Conservation (phyloP, 352 stramenopile species). For the Pythium insidiosum region DNA sequence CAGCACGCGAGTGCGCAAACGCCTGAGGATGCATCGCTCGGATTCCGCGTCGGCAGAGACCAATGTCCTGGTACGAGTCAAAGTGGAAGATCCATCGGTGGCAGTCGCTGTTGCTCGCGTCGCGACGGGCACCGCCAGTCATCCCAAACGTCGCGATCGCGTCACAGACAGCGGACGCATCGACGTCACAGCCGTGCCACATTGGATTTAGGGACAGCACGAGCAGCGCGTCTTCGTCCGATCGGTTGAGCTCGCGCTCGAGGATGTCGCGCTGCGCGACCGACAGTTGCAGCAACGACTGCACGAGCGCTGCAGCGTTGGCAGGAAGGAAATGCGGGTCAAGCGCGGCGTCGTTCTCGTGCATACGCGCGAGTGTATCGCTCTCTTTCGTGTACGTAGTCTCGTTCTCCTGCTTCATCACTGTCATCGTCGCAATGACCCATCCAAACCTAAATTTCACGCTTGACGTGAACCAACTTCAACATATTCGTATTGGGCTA, state of each 20-base stretch:
- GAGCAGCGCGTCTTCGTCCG: conserved; percentile 12
- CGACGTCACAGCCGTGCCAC: conserved; percentile 8
- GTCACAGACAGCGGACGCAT: conserved; percentile 10
- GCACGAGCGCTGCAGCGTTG: conserved; percentile 10
- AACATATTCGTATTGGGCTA: too few relatives aligned
- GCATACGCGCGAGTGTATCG: conserved; percentile 3
- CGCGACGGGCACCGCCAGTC: conserved; percentile 6
- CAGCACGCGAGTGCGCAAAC: conserved; percentile 12
- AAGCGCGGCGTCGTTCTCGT: conserved; percentile 5
- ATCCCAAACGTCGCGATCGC: conserved; percentile 15
- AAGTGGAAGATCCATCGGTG: conserved; percentile 16
- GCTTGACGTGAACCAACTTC: too few relatives aligned
- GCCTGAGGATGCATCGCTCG: conserved; percentile 4
- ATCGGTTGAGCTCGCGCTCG: conserved; percentile 11
- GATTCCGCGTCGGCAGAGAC: conserved; percentile 9
- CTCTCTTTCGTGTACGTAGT: too few relatives aligned
- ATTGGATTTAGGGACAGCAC: conserved; percentile 12
- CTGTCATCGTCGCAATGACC: too few relatives aligned
- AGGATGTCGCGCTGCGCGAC: conserved; percentile 14
- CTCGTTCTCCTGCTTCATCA: too few relatives aligned
- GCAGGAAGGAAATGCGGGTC: conserved; percentile 12
- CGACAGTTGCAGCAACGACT: conserved; percentile 15
- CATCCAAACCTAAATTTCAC: too few relatives aligned
- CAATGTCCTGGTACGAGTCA: conserved; percentile 12
- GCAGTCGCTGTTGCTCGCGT: conserved; percentile 7